A percentile compares a stretch with the other conserved stretches of the same genome.
These are phyloP conservation scores for Ilyonectria mors-panacis DNA, from an alignment of 2,329 filamentous ascomycete species.

Conservation along the genomic window DNA sequence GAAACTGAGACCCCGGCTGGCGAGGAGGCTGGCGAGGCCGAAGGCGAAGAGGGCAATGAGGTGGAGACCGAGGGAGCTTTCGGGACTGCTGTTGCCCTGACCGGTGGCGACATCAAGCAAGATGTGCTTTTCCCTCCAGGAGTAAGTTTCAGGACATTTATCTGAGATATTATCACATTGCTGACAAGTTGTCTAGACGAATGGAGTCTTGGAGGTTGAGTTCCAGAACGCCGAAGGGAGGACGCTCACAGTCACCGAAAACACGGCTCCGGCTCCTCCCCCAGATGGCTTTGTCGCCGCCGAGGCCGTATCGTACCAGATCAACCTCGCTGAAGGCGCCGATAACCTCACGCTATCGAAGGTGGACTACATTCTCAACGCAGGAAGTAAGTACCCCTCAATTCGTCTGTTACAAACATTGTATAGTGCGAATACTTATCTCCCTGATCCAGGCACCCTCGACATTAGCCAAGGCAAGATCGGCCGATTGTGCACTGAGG, in stretches of 20 bases:
- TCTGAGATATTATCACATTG: no score
- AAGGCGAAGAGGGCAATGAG: conserved; percentile 45
- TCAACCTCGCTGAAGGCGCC: conserved; percentile 52
- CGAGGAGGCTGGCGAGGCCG: conserved; percentile 9
- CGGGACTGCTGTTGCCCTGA: conserved; percentile 47
- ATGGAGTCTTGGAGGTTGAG: conserved; percentile 57
- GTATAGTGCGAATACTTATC: not conserved
- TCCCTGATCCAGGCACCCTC: conserved; percentile 42
- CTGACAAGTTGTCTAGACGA: conserved; percentile 35
- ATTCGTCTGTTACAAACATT: no score
- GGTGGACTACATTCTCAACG: conserved; percentile 58
- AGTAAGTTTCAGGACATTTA: conserved; percentile 41
- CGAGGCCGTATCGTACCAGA: conserved; percentile 55
- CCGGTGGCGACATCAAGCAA: conserved; percentile 49
- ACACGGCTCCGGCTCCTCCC: conserved; percentile 51
- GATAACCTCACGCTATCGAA: conserved; percentile 54
- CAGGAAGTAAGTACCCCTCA: conserved; percentile 47
- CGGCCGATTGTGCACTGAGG: conserved; percentile 54
- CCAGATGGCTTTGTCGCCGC: conserved; percentile 55
- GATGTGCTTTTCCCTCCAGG: conserved; percentile 53
- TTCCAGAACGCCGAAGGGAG: conserved; percentile 55
- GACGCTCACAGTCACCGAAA: conserved; percentile 54
- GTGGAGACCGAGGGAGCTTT: conserved; percentile 51
- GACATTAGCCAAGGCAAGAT: conserved; percentile 56
- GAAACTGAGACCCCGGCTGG: not conserved